Conservation (phyloP, 768 basidiomycete species). For the Cystoderma amianthinum region DNA sequence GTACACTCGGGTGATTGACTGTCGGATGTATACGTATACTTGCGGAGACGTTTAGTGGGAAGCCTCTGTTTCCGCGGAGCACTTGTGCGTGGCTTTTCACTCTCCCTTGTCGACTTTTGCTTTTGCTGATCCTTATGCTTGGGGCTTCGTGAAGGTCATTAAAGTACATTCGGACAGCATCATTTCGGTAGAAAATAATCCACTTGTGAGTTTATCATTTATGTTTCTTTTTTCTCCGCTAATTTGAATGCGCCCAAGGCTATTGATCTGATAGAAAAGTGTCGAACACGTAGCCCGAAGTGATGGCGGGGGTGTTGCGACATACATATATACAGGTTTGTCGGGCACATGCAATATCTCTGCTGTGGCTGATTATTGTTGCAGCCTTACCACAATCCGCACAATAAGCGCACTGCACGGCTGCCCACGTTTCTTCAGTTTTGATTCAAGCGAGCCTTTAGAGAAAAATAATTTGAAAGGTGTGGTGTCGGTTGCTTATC, state of each 20-base stretch:
- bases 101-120: background rate
- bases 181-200: slow-evolving; percentile 79
- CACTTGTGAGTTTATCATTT: slow-evolving; percentile 35
- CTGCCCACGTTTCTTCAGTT: slow-evolving; percentile 75
- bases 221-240: background rate
- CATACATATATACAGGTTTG: slow-evolving; percentile 85
- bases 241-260: slow-evolving; percentile 29
- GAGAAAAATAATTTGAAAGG: slow-evolving; percentile 69
- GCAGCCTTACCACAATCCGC: slow-evolving; percentile 82
- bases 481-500: too few species aligned
- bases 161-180: slow-evolving; percentile 47
- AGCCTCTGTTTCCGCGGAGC: slow-evolving; percentile 98
- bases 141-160: slow-evolving; percentile 77
- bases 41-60: slow-evolving; percentile 98
- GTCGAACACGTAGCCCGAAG: slow-evolving; percentile 80
- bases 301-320: slow-evolving; percentile 78
- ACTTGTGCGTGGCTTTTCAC: slow-evolving; percentile 69
- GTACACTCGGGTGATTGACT: slow-evolving; percentile 94
- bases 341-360: slow-evolving; percentile 5
- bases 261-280: slow-evolving; percentile 73
- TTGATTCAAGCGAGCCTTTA: slow-evolving; percentile 63
- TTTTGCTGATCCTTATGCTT: slow-evolving; percentile 97
- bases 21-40: slow-evolving; percentile 99
- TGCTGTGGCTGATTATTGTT: background rate
- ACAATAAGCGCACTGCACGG: slow-evolving; percentile 81